Conservation (phyloP, 2,329 filamentous ascomycete species). For the Aspergillus felis region DNA sequence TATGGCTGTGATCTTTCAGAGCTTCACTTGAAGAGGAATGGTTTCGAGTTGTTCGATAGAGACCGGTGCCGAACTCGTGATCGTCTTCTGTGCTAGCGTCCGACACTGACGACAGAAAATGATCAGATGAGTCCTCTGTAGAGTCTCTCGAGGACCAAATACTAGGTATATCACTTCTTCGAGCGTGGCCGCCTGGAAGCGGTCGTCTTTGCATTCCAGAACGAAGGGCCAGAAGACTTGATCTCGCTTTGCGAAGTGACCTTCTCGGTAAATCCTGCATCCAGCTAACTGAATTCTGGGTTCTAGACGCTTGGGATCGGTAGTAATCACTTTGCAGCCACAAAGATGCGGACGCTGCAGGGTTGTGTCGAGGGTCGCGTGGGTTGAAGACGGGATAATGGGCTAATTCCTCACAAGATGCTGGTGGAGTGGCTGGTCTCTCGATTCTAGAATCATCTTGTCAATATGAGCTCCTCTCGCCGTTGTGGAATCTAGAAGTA, state of each 20-base stretch:
- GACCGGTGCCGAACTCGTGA: slow-evolving; percentile 22
- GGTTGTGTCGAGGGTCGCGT: slow-evolving; percentile 34
- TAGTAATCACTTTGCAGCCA: slow-evolving; percentile 11
- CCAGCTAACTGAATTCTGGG: slow-evolving; percentile 20
- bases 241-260: slow-evolving; percentile 30
- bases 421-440: slow-evolving; percentile 8
- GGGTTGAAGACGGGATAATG: slow-evolving; percentile 37
- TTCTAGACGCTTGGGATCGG: slow-evolving; percentile 10
- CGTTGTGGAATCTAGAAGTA: slow-evolving; percentile 5
- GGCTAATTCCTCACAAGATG: slow-evolving; percentile 28
- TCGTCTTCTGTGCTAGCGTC: slow-evolving; percentile 29
- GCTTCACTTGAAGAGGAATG: slow-evolving; percentile 9
- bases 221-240: slow-evolving; percentile 27
- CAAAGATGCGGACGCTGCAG: slow-evolving; percentile 10
- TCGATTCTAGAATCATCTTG: slow-evolving; percentile 4
- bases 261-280: slow-evolving; percentile 24
- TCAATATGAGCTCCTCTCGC: background rate
- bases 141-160: slow-evolving; percentile 16
- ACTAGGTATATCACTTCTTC: background rate
- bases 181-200: background rate
- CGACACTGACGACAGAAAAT: slow-evolving; percentile 20
- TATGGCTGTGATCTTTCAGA: slow-evolving; percentile 3
- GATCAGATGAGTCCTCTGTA: slow-evolving; percentile 16
- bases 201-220: slow-evolving; percentile 23
- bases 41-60: slow-evolving; percentile 23